These are phyloP conservation scores for Blastosporella zonata DNA, from an alignment of 1,284 basidiomycete species.

Conservation along the genomic window DNA sequence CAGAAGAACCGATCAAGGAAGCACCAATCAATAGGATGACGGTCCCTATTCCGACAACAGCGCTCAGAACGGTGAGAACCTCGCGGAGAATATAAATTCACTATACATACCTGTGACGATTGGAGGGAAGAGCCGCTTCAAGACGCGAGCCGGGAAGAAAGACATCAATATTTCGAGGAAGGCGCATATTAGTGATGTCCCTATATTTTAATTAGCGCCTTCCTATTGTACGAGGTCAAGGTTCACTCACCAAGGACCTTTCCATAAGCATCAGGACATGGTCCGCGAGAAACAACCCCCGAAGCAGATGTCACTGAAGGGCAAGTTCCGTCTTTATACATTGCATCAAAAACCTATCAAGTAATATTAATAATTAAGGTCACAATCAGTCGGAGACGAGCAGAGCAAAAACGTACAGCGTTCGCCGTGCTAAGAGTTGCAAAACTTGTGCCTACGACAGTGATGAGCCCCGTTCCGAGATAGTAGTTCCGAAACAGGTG, in stretches of 20 bases:
- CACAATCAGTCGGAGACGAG: too few relatives aligned
- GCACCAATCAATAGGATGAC: constrained; percentile 78
- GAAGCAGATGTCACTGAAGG: constrained; percentile 55
- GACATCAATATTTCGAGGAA: constrained; percentile 80
- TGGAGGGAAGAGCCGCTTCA: constrained; percentile 77
- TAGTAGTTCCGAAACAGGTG: constrained; percentile 60
- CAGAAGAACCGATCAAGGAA: constrained; percentile 70
- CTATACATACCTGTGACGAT: constrained; percentile 63
- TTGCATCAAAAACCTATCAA: constrained; percentile 55
- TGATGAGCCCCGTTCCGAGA: constrained; percentile 76
- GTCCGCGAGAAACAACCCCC: constrained; percentile 54
- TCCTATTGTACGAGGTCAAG: not conserved
- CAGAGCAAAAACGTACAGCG: constrained; percentile 42
- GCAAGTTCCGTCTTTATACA: constrained; percentile 81
- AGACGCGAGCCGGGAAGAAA: constrained; percentile 62
- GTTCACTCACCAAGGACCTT: constrained; percentile 58
- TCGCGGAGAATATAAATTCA: not conserved
- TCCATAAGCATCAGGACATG: constrained; percentile 82
- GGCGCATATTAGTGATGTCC: constrained; percentile 76
- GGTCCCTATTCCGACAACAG: constrained; percentile 41
- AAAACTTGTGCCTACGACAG: constrained; percentile 86
- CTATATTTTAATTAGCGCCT: constrained; percentile 31
- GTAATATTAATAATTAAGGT: not conserved
- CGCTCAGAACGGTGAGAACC: not conserved
- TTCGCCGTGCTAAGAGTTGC: constrained; percentile 76